phyloP scores from a whole-genome alignment of 2,329 filamentous ascomycete species.

The Monosporascus sp. region DNA sequence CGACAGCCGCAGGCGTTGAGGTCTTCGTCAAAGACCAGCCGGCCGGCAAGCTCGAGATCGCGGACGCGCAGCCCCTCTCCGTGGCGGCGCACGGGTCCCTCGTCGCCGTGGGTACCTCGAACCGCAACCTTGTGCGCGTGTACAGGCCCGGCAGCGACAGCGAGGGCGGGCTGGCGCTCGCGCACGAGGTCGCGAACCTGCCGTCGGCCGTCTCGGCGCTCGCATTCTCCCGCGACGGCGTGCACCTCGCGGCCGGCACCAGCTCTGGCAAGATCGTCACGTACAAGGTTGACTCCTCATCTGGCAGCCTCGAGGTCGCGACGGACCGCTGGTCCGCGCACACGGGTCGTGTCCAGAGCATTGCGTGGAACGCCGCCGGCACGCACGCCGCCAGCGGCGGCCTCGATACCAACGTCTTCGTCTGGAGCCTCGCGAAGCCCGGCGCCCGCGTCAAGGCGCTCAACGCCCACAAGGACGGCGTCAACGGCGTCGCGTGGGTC shows the following conservation, averaged over 20 bases:
- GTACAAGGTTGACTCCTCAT: constrained; percentile 52
- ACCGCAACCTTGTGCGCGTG: constrained; percentile 69
- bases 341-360: constrained; percentile 51
- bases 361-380: constrained; percentile 72
- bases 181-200: constrained; percentile 59
- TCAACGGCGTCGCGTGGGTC: constrained; percentile 81
- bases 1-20: constrained; percentile 50
- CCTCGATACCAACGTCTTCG: constrained; percentile 85
- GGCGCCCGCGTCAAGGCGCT: constrained; percentile 76
- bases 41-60: constrained; percentile 52
- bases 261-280: constrained; percentile 82
- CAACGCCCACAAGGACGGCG: constrained; percentile 94
- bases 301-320: constrained; percentile 59
- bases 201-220: constrained; percentile 71
- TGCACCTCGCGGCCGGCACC: constrained; percentile 75
- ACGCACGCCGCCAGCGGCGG: constrained; percentile 78
- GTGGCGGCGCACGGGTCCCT: constrained; percentile 63
- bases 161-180: constrained; percentile 40
- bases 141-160: constrained; percentile 59
- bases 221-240: constrained; percentile 76
- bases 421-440: constrained; percentile 83
- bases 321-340: constrained; percentile 68
- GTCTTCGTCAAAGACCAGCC: constrained; percentile 55
- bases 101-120: constrained; percentile 66
- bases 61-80: constrained; percentile 58